Evolutionary conservation across 1,139 yeast species (phyloP), one percentile per base, ranked within the genome.

Genomic region (Candida freyschussii): DNA sequence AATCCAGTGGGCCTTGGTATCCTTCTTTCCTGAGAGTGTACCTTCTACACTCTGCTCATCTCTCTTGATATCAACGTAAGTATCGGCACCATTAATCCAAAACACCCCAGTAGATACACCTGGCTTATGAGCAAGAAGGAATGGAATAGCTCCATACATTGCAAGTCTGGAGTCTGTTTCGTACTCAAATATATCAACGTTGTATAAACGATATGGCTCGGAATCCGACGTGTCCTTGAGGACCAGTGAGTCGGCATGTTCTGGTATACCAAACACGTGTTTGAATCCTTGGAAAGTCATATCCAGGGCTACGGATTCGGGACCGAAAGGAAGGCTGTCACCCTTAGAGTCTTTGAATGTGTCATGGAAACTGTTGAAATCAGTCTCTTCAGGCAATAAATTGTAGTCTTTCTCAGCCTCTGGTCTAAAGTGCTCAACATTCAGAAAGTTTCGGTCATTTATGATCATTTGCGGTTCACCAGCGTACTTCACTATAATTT

Each of bases 71-170:
- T 91, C 95, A 33, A 91, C 65, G 63, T 79, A 89, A 0, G 97
- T 87, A 52, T 91, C 98, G 1, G 98, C 96, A 34, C 86, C 73
- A 53, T 89, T 91, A 33, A 85, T 64, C 97, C 98, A 91, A 50
- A 89, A 87, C 7, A 91, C 55, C 10, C 95, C 97, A 6, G 78
- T 74, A 1, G 93, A 67, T 1, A 67, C 53, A 0, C 64, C 70
- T 0, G 74, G 67, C 41, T 72, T 78, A 13, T 73, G 74, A 0
- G 87, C 94, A 35, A 85, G 60, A 70, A 91, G 67, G 30, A 87
- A 75, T 3, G 99, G 98, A 50, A 91, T 86, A 0, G 95, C 67
- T 1, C 99, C 99, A 52, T 91, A 91, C 94, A 87, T 86, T 18
- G 98, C 87, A 66, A 82, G 67, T 33, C 79, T 74, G 21, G 95